Evolutionary conservation across 1,284 basidiomycete genomes (phyloP).

Genomic region (Farysia itapuensis): DNA sequence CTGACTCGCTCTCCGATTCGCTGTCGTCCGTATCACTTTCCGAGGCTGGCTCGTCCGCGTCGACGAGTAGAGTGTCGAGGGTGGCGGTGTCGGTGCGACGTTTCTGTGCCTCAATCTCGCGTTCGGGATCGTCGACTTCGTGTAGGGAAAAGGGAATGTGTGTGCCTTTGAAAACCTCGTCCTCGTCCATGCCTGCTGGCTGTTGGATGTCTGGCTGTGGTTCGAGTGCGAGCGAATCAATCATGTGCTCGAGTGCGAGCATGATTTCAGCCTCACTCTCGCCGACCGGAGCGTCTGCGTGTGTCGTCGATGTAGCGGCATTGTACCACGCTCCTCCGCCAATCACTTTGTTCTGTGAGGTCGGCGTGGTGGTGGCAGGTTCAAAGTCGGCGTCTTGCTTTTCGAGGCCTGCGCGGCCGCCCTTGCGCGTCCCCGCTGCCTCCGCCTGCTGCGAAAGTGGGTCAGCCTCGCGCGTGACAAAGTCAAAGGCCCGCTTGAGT

Average conservation of each 20-base stretch:
- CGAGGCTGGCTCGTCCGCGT: conserved; percentile 1
- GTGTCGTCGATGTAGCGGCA: not conserved
- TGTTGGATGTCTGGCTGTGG: not conserved
- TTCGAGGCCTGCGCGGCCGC: conserved; percentile 44
- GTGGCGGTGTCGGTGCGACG: not conserved
- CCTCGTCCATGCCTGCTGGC: conserved; percentile 7
- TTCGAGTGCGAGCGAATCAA: conserved; percentile 16
- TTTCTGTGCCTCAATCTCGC: conserved; percentile 41
- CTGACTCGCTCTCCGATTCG: not conserved
- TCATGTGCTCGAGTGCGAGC: conserved; percentile 26
- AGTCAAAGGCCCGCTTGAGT: conserved; percentile 78
- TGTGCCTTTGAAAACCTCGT: conserved; percentile 52
- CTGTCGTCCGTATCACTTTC: conserved; percentile 4
- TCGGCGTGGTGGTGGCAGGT: not conserved
- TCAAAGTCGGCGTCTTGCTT: conserved; percentile 29
- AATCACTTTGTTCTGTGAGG: conserved; percentile 7
- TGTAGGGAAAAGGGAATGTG: conserved; percentile 57
- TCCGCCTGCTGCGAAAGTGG: not conserved
- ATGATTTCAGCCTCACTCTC: conserved; percentile 46
- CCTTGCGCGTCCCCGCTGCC: conserved; percentile 16
- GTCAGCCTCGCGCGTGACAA: conserved; percentile 30
- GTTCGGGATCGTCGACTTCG: conserved; percentile 55
- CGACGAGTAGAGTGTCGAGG: not conserved
- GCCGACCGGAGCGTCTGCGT: not conserved
- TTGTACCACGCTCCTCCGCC: conserved; percentile 26